Conservation (phyloP, 1,284 basidiomycete genomes). For the Naganishia liquefaciens region DNA sequence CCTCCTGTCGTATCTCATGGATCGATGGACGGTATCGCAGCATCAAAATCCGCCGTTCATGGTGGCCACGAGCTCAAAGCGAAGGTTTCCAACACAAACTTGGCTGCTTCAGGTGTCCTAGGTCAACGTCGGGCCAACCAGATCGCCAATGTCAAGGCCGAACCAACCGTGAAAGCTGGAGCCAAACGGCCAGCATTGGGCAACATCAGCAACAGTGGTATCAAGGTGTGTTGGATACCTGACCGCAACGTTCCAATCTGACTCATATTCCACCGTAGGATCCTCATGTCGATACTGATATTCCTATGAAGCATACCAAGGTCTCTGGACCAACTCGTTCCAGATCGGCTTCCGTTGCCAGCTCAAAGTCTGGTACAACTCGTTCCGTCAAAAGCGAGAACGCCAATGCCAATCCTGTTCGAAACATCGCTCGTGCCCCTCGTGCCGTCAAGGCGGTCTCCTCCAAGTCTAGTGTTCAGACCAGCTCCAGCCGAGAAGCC, state of each 20-base stretch:
- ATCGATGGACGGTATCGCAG: slow-evolving; percentile 41
- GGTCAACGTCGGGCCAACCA: slow-evolving; percentile 14
- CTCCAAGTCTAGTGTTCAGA: slow-evolving; percentile 11
- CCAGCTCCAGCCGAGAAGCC: slow-evolving; percentile 19
- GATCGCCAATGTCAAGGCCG: slow-evolving; percentile 12
- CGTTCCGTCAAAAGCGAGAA: slow-evolving; percentile 19
- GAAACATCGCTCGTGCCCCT: slow-evolving; percentile 21
- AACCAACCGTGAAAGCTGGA: slow-evolving; percentile 29
- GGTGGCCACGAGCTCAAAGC: slow-evolving; percentile 23
- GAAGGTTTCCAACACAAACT: slow-evolving; percentile 23
- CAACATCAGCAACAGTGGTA: slow-evolving; percentile 33
- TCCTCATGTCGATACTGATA: slow-evolving; percentile 41
- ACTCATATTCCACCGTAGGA: slow-evolving; percentile 37
- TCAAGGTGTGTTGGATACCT: slow-evolving; percentile 35
- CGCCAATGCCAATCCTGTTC: slow-evolving; percentile 11
- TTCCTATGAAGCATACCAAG: slow-evolving; percentile 47
- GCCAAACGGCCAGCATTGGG: slow-evolving; percentile 32
- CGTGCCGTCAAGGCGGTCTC: slow-evolving; percentile 17
- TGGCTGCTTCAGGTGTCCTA: slow-evolving; percentile 16
- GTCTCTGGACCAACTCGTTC: slow-evolving; percentile 22
- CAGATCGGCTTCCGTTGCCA: slow-evolving; percentile 29
- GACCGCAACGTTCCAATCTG: slow-evolving; percentile 15
- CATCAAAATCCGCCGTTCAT: slow-evolving; percentile 21
- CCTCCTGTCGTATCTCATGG: slow-evolving; percentile 40
- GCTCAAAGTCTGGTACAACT: slow-evolving; percentile 11